Base-by-base conservation (phyloP, 2,329 filamentous ascomycete genomes). In the Reticulascus tulasneorum region DNA sequence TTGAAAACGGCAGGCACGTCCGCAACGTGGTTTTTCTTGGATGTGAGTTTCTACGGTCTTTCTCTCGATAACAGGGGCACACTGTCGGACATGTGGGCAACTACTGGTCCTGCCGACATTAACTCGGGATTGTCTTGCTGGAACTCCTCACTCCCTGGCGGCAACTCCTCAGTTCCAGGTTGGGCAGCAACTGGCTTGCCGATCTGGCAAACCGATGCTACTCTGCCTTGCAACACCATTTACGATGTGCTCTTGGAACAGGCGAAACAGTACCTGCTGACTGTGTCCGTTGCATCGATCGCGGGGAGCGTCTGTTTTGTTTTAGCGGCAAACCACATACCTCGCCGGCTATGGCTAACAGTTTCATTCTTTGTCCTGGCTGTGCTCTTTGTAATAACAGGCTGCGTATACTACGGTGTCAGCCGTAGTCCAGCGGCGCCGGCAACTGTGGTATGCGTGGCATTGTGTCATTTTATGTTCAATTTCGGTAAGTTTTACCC, bases 21-120 rank as follows among this genome's bases (percentile, higher is more conserved):
- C 1, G 53, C 67, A 18, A 64, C 67, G 15, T 77, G 73, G 73
- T 66, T 75, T 22, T 63, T 75, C 6, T 59, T 78, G 9, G 75
- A 79, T 37, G 57, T 77, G n/a, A 70, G 69, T 11, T 77, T 77
- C 44, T 44, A 76, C 41, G 74, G 73, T 4, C 70, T 77, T 37
- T 68, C 68, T 4, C 59, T 77, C 6, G 69, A 70, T 31, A 68
- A 68, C 36, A 49, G 62, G 31, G 57, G 59, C 7, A 66, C 63
- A 1, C 49, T 68, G 3, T 59, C 63, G 16, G 64, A 66, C 27
- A 55, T 68, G 35, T 69, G 65, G 65, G 60, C 59, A 9, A 69
- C 66, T 0, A 55, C 47, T 1, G 35, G 41, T 2, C 49, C 55
- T 3, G 51, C 55, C 1, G 45, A 44, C 3, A 56, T 73, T 33